A percentile compares a stretch with the other conserved stretches of the same genome.
Evolutionary conservation across 2,329 filamentous ascomycete species (phyloP).

Genomic region (Aspergillus sp.): DNA sequence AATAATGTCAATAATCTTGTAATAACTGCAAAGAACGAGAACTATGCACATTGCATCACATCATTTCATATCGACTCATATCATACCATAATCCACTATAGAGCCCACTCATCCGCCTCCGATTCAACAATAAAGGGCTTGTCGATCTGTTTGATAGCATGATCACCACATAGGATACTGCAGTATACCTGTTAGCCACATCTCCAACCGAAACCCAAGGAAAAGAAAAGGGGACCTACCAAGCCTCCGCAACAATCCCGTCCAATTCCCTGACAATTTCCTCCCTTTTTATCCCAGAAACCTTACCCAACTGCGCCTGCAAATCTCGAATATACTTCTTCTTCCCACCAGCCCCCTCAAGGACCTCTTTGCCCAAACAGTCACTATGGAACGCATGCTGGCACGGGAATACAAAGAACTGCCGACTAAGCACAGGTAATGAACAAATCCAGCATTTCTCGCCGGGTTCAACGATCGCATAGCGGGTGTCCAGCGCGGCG

Average conservation of each 20-base stretch:
- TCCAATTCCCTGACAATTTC: slow-evolving; percentile 83
- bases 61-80: neutral
- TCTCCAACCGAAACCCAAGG: slow-evolving; percentile 3
- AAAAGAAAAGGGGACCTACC: slow-evolving; percentile 49
- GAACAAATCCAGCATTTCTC: slow-evolving; percentile 89
- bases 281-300: slow-evolving; percentile 61
- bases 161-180: slow-evolving; percentile 88
- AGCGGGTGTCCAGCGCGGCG: slow-evolving; percentile 73
- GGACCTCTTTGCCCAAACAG: slow-evolving; percentile 77
- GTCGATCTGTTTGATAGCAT: slow-evolving; percentile 89
- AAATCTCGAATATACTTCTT: slow-evolving; percentile 76
- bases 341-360: slow-evolving; percentile 73
- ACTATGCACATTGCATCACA: no score
- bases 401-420: slow-evolving; percentile 98
- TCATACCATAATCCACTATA: slow-evolving; percentile 37
- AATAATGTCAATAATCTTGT: no score
- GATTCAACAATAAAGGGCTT: slow-evolving; percentile 82
- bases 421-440: slow-evolving; percentile 75
- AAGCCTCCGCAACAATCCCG: slow-evolving; percentile 80
- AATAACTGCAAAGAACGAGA: no score
- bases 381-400: slow-evolving; percentile 98
- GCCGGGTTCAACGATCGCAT: slow-evolving; percentile 92
- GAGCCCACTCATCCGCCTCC: slow-evolving; percentile 71
- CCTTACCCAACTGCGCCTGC: slow-evolving; percentile 68
- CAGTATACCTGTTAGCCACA: slow-evolving; percentile 14